Evolutionary conservation across 352 stramenopile species (phyloP).

Genomic region (Globisporangium nagaii): DNA sequence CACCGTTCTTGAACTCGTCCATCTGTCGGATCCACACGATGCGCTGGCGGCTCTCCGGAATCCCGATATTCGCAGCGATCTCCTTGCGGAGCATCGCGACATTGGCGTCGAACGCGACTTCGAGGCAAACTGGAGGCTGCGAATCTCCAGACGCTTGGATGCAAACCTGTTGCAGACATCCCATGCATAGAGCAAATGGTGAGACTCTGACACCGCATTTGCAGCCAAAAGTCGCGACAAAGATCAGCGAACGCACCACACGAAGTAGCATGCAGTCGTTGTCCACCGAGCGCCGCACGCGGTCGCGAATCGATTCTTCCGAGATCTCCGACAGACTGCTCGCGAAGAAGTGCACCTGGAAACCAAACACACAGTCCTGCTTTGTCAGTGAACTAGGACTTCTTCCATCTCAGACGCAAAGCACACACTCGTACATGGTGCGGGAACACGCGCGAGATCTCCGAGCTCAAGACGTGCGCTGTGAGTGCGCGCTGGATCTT

Average conservation of each 20-base stretch:
- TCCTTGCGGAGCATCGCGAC: constrained; percentile 67
- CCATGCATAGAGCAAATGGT: no score
- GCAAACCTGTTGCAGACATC: constrained; percentile 51
- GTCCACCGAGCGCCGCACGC: constrained; percentile 74
- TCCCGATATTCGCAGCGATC: constrained; percentile 77
- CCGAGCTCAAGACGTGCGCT: constrained; percentile 71
- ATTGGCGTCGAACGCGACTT: constrained; percentile 77
- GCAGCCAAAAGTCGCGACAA: no score
- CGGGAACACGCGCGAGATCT: constrained; percentile 85
- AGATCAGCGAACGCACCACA: constrained; percentile 37
- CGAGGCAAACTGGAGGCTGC: constrained; percentile 70
- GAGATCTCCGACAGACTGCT: constrained; percentile 72
- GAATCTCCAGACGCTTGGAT: constrained; percentile 80
- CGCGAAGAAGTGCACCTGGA: constrained; percentile 82
- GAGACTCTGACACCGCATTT: no score
- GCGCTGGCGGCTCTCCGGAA: constrained; percentile 74
- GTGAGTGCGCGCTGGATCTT: constrained; percentile 79
- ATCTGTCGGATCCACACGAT: constrained; percentile 88
- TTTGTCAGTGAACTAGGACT: background rate
- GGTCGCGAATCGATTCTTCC: constrained; percentile 81
- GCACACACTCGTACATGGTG: constrained; percentile 58
- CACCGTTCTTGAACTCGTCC: constrained; percentile 80
- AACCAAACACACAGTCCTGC: background rate
- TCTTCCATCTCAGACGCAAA: background rate
- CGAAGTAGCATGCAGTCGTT: constrained; percentile 85